Evolutionary conservation across 805 yeast genomes (phyloP).

Genomic region (Starmerella gropengiesseri): DNA sequence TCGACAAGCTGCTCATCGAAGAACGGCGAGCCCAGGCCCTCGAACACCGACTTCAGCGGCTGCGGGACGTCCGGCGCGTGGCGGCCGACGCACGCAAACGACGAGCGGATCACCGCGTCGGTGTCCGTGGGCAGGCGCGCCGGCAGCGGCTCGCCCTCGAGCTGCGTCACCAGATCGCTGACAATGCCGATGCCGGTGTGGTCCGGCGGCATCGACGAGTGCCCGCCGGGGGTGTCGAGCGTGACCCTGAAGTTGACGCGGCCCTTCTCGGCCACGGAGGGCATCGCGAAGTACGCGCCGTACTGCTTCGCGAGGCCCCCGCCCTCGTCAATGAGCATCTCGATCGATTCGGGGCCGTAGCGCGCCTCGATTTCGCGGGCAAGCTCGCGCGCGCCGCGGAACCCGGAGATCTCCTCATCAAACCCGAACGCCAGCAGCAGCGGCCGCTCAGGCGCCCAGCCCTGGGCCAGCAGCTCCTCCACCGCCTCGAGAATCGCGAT

Average conservation of each 20-base stretch:
- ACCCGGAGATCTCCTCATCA: slow-evolving; percentile 64
- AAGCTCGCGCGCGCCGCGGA: slow-evolving; percentile 48
- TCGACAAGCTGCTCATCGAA: slow-evolving; percentile 14
- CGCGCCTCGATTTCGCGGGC: slow-evolving; percentile 38
- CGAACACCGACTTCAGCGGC: slow-evolving; percentile 3
- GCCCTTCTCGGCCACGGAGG: slow-evolving; percentile 57
- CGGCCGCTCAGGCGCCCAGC: slow-evolving; percentile 47
- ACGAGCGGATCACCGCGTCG: slow-evolving; percentile 48
- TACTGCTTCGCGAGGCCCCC: slow-evolving; percentile 33
- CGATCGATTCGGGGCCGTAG: slow-evolving; percentile 52
- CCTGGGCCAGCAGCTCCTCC: slow-evolving; percentile 42
- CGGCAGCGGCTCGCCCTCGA: slow-evolving; percentile 39
- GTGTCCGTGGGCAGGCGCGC: slow-evolving; percentile 29
- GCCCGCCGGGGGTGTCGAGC: slow-evolving; percentile 63
- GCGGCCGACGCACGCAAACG: slow-evolving; percentile 53
- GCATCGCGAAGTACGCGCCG: slow-evolving; percentile 43
- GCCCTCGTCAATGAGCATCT: slow-evolving; percentile 64
- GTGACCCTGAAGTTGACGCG: slow-evolving; percentile 40
- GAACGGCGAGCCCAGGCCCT: slow-evolving; percentile 11
- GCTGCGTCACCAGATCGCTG: slow-evolving; percentile 43
- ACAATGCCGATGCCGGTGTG: slow-evolving; percentile 73
- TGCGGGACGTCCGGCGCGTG: slow-evolving; percentile 29
- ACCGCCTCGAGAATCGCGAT: slow-evolving; percentile 52
- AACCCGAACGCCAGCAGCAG: slow-evolving; percentile 55
- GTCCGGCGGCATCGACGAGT: slow-evolving; percentile 67